Evolutionary conservation across 2,329 filamentous ascomycete species (phyloP).

Genomic region (Stagonosporopsis cucurbitacearum): DNA sequence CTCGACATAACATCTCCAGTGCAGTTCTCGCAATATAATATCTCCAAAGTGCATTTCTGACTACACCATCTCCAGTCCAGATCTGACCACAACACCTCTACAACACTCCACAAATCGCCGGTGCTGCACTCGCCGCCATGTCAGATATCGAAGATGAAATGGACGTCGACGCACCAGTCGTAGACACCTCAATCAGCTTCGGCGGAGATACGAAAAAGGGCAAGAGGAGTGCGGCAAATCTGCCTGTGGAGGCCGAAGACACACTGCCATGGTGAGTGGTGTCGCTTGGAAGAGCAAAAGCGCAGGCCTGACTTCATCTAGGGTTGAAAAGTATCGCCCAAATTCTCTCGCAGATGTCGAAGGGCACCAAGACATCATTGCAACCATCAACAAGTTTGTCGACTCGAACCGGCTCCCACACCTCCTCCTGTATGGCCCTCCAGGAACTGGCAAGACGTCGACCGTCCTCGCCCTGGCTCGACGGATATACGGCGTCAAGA

Average conservation of each 20-base stretch:
- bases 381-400: conserved; percentile 97
- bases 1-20: too few relatives aligned
- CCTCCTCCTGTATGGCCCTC: conserved; percentile 94
- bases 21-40: too few relatives aligned
- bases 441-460: conserved; percentile 96
- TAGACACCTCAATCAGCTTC: conserved; percentile 66
- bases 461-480: conserved; percentile 92
- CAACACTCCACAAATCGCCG: too few relatives aligned
- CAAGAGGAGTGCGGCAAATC: conserved; percentile 88
- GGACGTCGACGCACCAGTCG: conserved; percentile 67
- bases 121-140: conserved; percentile 52
- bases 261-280: conserved; percentile 80
- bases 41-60: too few relatives aligned
- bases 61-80: too few relatives aligned
- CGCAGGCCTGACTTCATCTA: conserved; percentile 43
- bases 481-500: conserved; percentile 87
- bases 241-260: conserved; percentile 93
- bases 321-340: conserved; percentile 97
- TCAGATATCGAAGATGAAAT: conserved; percentile 69
- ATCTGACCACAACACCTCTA: too few relatives aligned
- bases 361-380: conserved; percentile 94
- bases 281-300: rapidly evolving
- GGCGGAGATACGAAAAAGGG: conserved; percentile 81
- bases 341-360: conserved; percentile 89
- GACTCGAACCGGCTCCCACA: conserved; percentile 93